phyloP scores from a whole-genome alignment of 2,329 filamentous ascomycete species.

The Clarireedia paspali region DNA sequence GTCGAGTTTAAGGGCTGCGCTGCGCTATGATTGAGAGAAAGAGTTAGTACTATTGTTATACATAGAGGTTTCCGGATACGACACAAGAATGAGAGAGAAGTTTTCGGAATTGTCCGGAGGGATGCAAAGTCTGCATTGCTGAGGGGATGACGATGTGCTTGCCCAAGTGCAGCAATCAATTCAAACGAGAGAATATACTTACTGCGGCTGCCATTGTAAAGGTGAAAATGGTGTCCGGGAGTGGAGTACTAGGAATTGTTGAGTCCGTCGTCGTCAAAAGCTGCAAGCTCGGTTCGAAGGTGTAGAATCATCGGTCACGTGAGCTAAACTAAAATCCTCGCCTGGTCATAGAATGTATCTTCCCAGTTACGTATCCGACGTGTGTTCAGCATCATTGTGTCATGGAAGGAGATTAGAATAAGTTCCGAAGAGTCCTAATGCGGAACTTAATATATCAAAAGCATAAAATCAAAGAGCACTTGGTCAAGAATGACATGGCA shows the following conservation, averaged over 20 bases:
- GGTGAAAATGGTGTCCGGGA: constrained; percentile 40
- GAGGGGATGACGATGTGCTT: neutral
- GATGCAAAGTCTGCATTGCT: neutral
- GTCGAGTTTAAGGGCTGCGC: constrained; percentile 98
- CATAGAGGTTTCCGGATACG: neutral
- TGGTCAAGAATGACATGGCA: constrained; percentile 4
- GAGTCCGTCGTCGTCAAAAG: constrained; percentile 21
- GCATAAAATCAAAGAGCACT: neutral
- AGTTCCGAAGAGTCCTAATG: too few relatives aligned
- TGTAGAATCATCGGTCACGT: constrained; percentile 15
- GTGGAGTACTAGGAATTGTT: constrained; percentile 37
- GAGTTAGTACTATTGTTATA: constrained; percentile 12
- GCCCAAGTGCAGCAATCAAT: neutral
- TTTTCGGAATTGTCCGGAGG: constrained; percentile 11
- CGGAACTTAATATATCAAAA: neutral
- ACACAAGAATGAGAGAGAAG: neutral
- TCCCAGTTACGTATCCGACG: too few relatives aligned
- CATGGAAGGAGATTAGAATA: neutral
- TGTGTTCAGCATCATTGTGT: too few relatives aligned
- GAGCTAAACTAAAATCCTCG: constrained; percentile 2
- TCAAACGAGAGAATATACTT: constrained; percentile 37
- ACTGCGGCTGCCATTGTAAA: constrained; percentile 60
- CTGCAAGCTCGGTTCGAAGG: constrained; percentile 12
- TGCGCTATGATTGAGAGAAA: constrained; percentile 56
- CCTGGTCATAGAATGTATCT: neutral